phyloP scores from a whole-genome alignment of 805 yeast species.

The Monosporozyma yasuniensis region DNA sequence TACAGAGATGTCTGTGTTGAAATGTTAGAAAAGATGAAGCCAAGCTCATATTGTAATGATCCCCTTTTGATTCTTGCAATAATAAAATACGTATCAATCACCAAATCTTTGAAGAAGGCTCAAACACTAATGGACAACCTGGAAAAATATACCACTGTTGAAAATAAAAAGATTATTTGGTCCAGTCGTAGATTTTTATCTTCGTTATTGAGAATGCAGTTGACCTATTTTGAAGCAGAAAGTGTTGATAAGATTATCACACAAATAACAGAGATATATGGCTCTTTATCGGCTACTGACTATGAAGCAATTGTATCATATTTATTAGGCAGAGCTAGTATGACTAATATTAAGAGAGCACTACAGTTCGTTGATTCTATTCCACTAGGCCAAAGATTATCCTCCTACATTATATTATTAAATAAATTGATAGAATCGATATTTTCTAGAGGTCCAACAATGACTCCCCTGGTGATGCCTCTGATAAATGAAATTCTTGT shows the following conservation, averaged over 20 bases:
- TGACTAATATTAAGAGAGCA: slow-evolving; percentile 18
- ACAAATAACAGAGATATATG: slow-evolving; percentile 16
- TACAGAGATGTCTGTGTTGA: slow-evolving; percentile 15
- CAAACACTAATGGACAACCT: slow-evolving; percentile 16
- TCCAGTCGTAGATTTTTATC: slow-evolving; percentile 18
- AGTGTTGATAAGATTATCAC: slow-evolving; percentile 22
- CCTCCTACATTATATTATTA: slow-evolving; percentile 15
- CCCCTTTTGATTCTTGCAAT: slow-evolving; percentile 20
- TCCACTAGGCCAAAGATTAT: slow-evolving; percentile 10
- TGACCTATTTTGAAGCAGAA: slow-evolving; percentile 21
- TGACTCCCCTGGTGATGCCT: slow-evolving; percentile 7
- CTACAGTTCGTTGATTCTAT: slow-evolving; percentile 13
- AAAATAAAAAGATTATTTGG: slow-evolving; percentile 14
- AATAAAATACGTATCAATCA: slow-evolving; percentile 15
- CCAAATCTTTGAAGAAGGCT: slow-evolving; percentile 10
- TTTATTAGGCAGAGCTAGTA: slow-evolving; percentile 9
- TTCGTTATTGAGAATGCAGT: slow-evolving; percentile 19
- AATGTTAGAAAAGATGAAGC: slow-evolving; percentile 12
- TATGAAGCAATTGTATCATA: slow-evolving; percentile 18
- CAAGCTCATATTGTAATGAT: slow-evolving; percentile 19
- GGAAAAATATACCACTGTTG: slow-evolving; percentile 10
- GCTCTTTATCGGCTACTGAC: slow-evolving; percentile 15
- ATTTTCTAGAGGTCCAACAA: slow-evolving; percentile 1
- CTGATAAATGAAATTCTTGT: slow-evolving; percentile 11
- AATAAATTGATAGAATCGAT: slow-evolving; percentile 15